Evolutionary conservation across 495 filamentous ascomycete species (phyloP).

Genomic region (Hypoxylon rickii): DNA sequence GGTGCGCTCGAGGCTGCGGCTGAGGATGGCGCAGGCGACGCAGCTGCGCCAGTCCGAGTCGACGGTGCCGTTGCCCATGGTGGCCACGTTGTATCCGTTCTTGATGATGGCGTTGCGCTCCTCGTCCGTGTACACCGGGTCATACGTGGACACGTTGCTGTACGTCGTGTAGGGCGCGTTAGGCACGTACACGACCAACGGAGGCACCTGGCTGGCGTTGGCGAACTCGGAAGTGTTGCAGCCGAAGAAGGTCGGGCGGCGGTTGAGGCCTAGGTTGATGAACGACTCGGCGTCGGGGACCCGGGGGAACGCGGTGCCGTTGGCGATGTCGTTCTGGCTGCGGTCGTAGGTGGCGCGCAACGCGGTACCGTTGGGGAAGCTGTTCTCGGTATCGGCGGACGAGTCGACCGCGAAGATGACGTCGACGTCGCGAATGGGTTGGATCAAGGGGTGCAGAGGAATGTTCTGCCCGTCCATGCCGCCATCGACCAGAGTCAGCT

Average conservation of each 20-base stretch:
- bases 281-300: constrained; percentile 87
- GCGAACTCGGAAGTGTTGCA: constrained; percentile 76
- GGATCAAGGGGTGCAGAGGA: constrained; percentile 83
- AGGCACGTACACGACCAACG: constrained; percentile 87
- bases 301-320: constrained; percentile 82
- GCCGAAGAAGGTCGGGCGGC: constrained; percentile 88
- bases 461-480: constrained; percentile 88
- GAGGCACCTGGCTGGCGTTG: constrained; percentile 50
- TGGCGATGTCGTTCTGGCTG: constrained; percentile 64
- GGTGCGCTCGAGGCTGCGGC: constrained; percentile 70
- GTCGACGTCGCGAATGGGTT: constrained; percentile 77
- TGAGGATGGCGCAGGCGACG: constrained; percentile 88
- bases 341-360: constrained; percentile 85
- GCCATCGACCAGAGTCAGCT: constrained; percentile 77
- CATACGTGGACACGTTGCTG: constrained; percentile 78
- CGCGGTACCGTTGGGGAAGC: constrained; percentile 88
- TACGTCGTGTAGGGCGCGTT: constrained; percentile 77
- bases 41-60: constrained; percentile 77
- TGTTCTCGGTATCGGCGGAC: constrained; percentile 73
- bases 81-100: constrained; percentile 84
- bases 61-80: constrained; percentile 75
- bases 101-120: constrained; percentile 76
- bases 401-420: constrained; percentile 92
- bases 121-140: constrained; percentile 60
- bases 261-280: constrained; percentile 83